Evolutionary conservation across 305 asterid species (phyloP).

Genomic region (Fraxinus albicans): DNA sequence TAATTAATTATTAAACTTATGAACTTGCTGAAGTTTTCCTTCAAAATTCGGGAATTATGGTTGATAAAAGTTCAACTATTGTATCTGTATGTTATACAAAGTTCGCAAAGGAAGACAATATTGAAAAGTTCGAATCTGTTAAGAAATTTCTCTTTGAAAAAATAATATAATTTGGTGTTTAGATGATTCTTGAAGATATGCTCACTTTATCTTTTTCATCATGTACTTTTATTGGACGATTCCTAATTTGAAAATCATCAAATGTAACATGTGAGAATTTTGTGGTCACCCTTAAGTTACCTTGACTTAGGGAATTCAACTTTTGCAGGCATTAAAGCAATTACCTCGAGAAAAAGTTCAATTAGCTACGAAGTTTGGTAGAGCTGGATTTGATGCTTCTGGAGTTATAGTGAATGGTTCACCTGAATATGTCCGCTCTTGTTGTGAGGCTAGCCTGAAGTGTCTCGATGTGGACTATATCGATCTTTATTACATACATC

Average conservation of each 20-base stretch:
- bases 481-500: slow-evolving; percentile 52
- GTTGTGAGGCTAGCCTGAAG: slow-evolving; percentile 53
- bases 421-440: slow-evolving; percentile 51
- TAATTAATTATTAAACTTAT: background rate
- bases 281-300: background rate
- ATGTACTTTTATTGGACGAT: background rate
- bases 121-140: background rate
- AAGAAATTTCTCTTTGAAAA: background rate
- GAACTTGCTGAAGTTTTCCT: background rate
- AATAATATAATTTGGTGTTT: background rate
- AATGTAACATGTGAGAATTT: background rate
- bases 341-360: slow-evolving; percentile 51
- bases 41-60: background rate
- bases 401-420: slow-evolving; percentile 40
- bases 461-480: slow-evolving; percentile 54
- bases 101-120: background rate
- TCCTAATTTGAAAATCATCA: background rate
- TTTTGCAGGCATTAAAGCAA: slow-evolving; percentile 52
- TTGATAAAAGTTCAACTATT: background rate
- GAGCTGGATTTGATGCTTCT: slow-evolving; percentile 24
- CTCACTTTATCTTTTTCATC: background rate
- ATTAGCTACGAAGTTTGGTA: slow-evolving; percentile 55
- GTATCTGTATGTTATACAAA: background rate
- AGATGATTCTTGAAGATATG: background rate
- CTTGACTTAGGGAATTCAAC: background rate